These are phyloP conservation scores for Nicotiana paniculata DNA, from an alignment of 257 asterid species.

Conservation along the genomic window DNA sequence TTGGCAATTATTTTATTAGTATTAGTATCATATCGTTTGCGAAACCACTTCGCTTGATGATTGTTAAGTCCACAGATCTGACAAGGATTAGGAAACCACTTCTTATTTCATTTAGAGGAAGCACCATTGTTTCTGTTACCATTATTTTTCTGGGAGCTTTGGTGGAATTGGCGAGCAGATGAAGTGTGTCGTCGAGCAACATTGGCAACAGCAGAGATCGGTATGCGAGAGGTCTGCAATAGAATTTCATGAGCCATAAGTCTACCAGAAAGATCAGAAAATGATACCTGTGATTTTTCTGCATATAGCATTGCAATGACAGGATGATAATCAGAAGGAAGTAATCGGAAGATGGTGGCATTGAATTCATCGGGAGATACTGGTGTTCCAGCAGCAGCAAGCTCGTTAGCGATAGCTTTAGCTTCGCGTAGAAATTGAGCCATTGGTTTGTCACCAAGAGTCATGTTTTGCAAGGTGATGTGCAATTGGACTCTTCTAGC, in stretches of 20 bases:
- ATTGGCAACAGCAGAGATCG: neutral
- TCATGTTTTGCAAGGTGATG: neutral
- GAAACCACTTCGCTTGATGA: neutral
- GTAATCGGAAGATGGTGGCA: neutral
- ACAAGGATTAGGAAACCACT: neutral
- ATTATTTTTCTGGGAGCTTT: neutral
- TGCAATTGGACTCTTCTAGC: neutral
- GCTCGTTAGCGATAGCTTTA: neutral
- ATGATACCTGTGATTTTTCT: no score
- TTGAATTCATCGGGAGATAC: neutral
- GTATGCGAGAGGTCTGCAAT: neutral
- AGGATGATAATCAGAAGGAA: neutral
- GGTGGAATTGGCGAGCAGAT: neutral
- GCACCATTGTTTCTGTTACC: no score
- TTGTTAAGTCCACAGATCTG: neutral
- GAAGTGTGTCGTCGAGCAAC: neutral
- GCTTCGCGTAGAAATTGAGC: neutral
- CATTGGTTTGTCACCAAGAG: neutral
- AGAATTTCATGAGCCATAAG: neutral
- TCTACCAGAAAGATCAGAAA: neutral
- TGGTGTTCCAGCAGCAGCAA: neutral
- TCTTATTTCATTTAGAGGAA: neutral
- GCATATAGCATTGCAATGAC: neutral
- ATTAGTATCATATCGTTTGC: neutral
- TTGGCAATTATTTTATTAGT: neutral